phyloP scores from a whole-genome alignment of 2,329 filamentous ascomycete genomes.

The Mycosphaerella sp. region DNA sequence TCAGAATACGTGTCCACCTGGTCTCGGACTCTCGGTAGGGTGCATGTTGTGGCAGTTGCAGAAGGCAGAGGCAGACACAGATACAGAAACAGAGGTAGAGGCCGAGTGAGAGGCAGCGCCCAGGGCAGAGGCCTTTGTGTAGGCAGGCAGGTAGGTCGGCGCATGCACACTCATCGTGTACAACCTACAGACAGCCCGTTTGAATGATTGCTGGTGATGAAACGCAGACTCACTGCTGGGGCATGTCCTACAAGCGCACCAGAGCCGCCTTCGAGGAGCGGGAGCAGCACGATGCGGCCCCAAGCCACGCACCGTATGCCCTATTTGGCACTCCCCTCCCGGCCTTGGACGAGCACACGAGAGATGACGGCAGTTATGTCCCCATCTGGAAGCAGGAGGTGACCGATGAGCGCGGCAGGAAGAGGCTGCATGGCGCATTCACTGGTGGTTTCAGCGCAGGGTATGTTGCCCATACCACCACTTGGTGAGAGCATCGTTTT shows the following conservation, averaged over 20 bases:
- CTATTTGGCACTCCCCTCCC: slow-evolving; percentile 81
- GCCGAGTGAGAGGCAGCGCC: too few relatives aligned
- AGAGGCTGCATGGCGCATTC: slow-evolving; percentile 90
- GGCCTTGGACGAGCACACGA: slow-evolving; percentile 63
- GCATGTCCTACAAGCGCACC: slow-evolving; percentile 74
- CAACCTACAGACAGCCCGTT: slow-evolving; percentile 15
- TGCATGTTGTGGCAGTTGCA: too few relatives aligned
- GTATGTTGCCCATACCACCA: slow-evolving; percentile 45
- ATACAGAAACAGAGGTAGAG: too few relatives aligned
- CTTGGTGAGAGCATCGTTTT: background rate
- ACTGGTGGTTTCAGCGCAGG: slow-evolving; percentile 96
- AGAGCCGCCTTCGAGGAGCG: slow-evolving; percentile 72
- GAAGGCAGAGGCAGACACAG: too few relatives aligned
- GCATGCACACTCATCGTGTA: background rate
- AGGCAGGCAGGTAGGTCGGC: slow-evolving; percentile 13
- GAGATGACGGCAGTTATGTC: slow-evolving; percentile 87
- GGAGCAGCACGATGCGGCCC: slow-evolving; percentile 57
- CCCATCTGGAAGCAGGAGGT: slow-evolving; percentile 99
- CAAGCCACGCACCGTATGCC: slow-evolving; percentile 64
- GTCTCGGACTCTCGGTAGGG: too few relatives aligned
- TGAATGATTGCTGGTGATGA: slow-evolving; percentile 26
- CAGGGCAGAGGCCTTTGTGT: too few relatives aligned
- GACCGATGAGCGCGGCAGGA: slow-evolving; percentile 82
- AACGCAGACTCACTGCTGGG: slow-evolving; percentile 23
- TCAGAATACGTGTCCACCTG: too few relatives aligned